phyloP scores from a whole-genome alignment of 805 yeast species.

The Sporopachydermia quercuum region DNA sequence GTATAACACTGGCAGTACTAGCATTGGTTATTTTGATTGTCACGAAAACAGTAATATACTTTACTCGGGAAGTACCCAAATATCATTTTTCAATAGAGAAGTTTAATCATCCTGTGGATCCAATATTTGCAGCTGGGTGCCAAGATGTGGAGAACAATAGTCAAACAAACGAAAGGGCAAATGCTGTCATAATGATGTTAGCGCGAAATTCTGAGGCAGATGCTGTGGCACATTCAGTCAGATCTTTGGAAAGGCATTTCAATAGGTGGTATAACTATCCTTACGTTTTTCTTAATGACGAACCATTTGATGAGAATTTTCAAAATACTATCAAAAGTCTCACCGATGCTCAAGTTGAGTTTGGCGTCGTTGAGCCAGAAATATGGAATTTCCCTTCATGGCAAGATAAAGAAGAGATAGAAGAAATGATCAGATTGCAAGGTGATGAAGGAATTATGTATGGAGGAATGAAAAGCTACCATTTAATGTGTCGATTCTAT shows the following conservation, averaged over 20 bases:
- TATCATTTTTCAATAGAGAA: conserved; percentile 4
- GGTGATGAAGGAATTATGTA: conserved; percentile 78
- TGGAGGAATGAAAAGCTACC: conserved; percentile 72
- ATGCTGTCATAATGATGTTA: conserved; percentile 74
- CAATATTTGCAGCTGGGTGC: conserved; percentile 44
- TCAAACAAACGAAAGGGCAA: conserved; percentile 34
- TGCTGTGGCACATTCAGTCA: conserved; percentile 63
- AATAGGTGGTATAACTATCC: conserved; percentile 92
- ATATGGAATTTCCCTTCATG: conserved; percentile 60
- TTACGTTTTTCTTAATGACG: conserved; percentile 80
- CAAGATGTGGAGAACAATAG: conserved; percentile 24
- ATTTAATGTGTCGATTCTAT: conserved; percentile 90
- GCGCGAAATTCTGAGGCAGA: conserved; percentile 69
- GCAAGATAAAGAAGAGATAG: conserved; percentile 27
- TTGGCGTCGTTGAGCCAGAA: conserved; percentile 45
- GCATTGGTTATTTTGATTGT: too few relatives aligned
- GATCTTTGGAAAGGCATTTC: conserved; percentile 70
- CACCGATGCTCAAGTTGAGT: conserved; percentile 50
- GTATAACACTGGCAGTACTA: too few relatives aligned
- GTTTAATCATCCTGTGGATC: conserved; percentile 17
- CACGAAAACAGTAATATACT: too few relatives aligned
- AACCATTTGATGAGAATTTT: conserved; percentile 53
- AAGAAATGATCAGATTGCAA: conserved; percentile 51
- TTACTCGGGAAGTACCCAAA: background rate
- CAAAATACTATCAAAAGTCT: conserved; percentile 31